Evolutionary conservation across 495 filamentous ascomycete species (phyloP), one percentile per base, ranked within the genome.

Genomic region (Lepidopterella palustris): DNA sequence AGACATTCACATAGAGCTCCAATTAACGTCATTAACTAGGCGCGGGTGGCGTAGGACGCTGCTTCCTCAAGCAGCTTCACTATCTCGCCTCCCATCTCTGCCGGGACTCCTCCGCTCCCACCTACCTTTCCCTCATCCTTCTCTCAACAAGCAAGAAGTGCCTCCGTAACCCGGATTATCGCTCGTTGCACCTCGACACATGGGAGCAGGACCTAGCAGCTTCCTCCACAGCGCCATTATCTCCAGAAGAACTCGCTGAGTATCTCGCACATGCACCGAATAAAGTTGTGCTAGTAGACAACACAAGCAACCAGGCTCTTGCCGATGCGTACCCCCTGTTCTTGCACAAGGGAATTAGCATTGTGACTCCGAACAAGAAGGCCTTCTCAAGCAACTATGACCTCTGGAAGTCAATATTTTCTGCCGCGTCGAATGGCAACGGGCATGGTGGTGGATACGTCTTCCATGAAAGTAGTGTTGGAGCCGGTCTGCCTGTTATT

Each of bases 361-460:
- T 97, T 70, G 90, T 96, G 29, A 97, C 93, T 0, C 91, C 93
- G 13, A 98, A 96, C 79, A 98, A 98, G 78, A 97, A 97, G 73
- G 92, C 87, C 4, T 97, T 98, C 74, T 92, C 88, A 2, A 81
- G 83, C 31, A 81, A 80, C 29, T 80, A 87, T 54, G 74, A 80
- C 55, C 76, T 95, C 48, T 98, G 91, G 89, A 77, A 87, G 61
- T 80, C 83, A 48, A 96, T 97, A 67, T 90, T 92, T 70, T 68
- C 76, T 18, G 78, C 85, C 0, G 84, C 73, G 0, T 48, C 61
- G 8, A 74, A 72, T 31, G 71, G 71, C 40, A 76, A 55, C 42
- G 71, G 70, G 15, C n/a, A n/a, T 42, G 81, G 78, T 0, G 84
- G 84, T 27, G 89, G 90, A 9, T 84, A 87, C 57, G 78, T 96